Base-by-base conservation (phyloP, 441 rosid species). In the Erodium moschatum region DNA sequence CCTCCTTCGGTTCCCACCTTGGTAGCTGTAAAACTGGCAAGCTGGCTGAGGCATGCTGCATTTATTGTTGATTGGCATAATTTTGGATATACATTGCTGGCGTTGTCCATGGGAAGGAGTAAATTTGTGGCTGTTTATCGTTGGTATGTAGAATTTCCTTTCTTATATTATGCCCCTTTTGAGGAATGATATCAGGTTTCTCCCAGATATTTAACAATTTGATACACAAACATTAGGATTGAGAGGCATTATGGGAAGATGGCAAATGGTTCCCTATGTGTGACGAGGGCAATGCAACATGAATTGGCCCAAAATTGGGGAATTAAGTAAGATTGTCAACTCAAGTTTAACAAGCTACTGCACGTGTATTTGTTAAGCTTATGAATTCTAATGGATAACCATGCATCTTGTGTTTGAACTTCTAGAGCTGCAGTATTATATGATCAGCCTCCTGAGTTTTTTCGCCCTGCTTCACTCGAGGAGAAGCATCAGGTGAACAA, bases 1-100 rank as follows among this genome's bases (percentile, higher is more conserved):
- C 99, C 97, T 67, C 99, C 99, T 62, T 94, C 97, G 5, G 96
- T 94, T 81, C 97, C 97, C 48, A 85, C 97, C 38, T 77, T 91
- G 74, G 72, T 86, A 61, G 97, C 93, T 71, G 94, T 91, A 48
- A 88, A 88, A 83, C 89, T 96, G 97, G 97, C 92, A 11, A 91
- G 97, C 82, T 85, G 85, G 72, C 83, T 84, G 78, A 84, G 90
- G 76, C 77, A 72, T 69, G 86, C 97, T 13, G 82, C 87, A 0
- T 85, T 88, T 80, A 70, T 94, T 62, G 80, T 94, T 5, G 99
- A 94, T 80, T 94, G 98, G 98, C 98, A 94, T 79, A 94, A 94
- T 72, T 94, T 89, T 83, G 98, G 98, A 69, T 91, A 89, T 74
- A 91, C 98, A 0, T 80, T 94, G 79, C 81, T 94, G 77, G 88